These are phyloP conservation scores for Cyberlindnera veronae DNA, from an alignment of 805 yeast genomes.

Conservation along the genomic window DNA sequence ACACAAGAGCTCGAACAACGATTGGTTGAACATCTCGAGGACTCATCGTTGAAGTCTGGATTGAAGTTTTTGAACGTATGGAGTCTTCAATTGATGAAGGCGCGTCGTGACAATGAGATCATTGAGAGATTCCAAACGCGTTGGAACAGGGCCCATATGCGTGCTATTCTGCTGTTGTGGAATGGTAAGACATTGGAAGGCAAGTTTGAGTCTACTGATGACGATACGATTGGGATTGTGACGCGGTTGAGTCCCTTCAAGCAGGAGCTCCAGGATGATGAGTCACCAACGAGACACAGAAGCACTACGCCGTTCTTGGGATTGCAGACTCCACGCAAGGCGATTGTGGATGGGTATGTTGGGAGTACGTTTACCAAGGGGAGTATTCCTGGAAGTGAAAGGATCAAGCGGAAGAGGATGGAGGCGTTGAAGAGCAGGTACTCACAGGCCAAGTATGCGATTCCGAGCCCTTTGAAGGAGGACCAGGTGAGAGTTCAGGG, in stretches of 20 bases:
- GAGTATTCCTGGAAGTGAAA: conserved; percentile 37
- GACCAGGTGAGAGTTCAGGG: neutral
- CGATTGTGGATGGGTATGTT: conserved; percentile 4
- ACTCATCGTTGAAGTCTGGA: conserved; percentile 21
- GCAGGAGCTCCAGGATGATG: conserved; percentile 17
- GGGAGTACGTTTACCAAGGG: conserved; percentile 6
- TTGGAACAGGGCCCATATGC: conserved; percentile 37
- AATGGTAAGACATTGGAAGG: conserved; percentile 18
- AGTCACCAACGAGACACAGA: conserved; percentile 23
- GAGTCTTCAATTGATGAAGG: conserved; percentile 33
- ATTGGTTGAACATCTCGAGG: conserved; percentile 24
- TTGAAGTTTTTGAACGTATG: conserved; percentile 30
- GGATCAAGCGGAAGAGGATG: conserved; percentile 32
- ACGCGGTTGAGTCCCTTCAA: neutral
- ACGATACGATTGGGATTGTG: neutral
- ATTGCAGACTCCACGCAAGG: conserved; percentile 24
- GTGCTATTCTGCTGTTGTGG: conserved; percentile 37
- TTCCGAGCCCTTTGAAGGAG: conserved; percentile 35
- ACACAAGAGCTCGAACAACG: conserved; percentile 17
- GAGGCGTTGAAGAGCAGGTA: conserved; percentile 36
- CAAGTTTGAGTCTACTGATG: neutral
- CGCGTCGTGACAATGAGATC: conserved; percentile 33
- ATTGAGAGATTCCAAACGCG: conserved; percentile 32
- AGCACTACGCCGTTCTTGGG: conserved; percentile 7
- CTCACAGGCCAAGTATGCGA: conserved; percentile 32